These are phyloP conservation scores for Rubia tinctorum DNA, from an alignment of 305 asterid species.

Conservation along the genomic window DNA sequence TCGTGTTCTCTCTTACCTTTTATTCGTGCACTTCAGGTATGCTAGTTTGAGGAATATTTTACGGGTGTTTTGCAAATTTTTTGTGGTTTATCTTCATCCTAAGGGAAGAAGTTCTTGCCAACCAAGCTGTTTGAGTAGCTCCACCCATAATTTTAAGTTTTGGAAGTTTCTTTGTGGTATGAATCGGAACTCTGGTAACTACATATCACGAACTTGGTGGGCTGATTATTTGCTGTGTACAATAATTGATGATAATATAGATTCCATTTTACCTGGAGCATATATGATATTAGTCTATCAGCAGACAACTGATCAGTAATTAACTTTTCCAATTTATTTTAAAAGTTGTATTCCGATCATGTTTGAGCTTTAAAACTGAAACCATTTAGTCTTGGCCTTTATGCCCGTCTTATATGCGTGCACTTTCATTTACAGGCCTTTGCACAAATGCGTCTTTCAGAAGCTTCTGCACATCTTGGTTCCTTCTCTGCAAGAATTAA, in stretches of 20 bases:
- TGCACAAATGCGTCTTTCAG: slow-evolving; percentile 97
- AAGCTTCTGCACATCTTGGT: slow-evolving; percentile 95
- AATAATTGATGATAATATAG: neutral
- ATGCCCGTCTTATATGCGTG: neutral
- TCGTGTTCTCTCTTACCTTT: slow-evolving; percentile 93
- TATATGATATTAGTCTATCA: neutral
- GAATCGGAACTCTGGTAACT: neutral
- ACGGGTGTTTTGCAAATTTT: neutral
- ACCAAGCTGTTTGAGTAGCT: neutral
- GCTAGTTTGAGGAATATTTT: slow-evolving; percentile 17
- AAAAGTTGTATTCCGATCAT: neutral
- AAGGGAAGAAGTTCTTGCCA: neutral
- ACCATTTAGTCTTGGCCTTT: neutral
- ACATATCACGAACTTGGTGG: neutral
- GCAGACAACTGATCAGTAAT: neutral
- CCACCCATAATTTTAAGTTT: neutral
- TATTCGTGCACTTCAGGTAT: slow-evolving; percentile 96
- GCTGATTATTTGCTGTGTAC: neutral
- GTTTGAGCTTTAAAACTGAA: neutral
- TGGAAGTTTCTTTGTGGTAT: neutral
- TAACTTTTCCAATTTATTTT: neutral
- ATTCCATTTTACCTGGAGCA: neutral
- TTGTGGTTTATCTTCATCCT: neutral
- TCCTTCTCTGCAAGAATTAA: slow-evolving; percentile 81
- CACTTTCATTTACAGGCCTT: slow-evolving; percentile 57